Evolutionary conservation across 768 basidiomycete species (phyloP), one percentile per base, ranked within the genome.

Genomic region (Phaffia tasmanica): DNA sequence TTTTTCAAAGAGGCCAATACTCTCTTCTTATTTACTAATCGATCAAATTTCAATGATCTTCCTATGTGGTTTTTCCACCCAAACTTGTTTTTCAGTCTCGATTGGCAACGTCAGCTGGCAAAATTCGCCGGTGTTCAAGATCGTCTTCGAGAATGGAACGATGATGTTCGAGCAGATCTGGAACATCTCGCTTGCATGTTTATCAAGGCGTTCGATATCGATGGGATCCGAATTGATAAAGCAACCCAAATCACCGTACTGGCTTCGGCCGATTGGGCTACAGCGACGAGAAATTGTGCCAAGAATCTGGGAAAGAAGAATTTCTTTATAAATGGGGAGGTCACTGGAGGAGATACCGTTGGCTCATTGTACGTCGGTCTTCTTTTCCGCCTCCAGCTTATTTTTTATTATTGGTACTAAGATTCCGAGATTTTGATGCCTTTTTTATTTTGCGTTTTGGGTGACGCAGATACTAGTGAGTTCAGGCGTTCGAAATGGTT

Each of bases 51-150:
- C 15, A 3, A 11, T n/a, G 4, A 23, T 9, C 9, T 54, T 30
- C 53, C 9, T 16, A 54, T 5, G 9, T 30, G 5, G 9, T 16
- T 16, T 9, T 54, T 32, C 50, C 2, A 42, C 19, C 16, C 18
- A 1, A 29, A 21, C 42, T n/a, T 42, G 35, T 3, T 29, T 4
- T 35, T 47, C 71, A 73, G 72, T 73, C 75, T 75, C 62, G 76
- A 75, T 72, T 78, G 77, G 87, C 84, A 94, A 74, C 92, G 92
- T 81, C 88, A 95, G 75, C 79, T 95, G 25, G 83, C 89, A 71
- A 95, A 95, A 74, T 94, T 94, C 76, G 90, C 92, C 46, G 91
- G 89, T 65, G 92, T 94, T 5, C 92, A 95, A 74, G 92, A 95
- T 75, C 88, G 92, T 81, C 83, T 94, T 46, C 83, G 91, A 55